Base-by-base conservation (phyloP, 768 basidiomycete genomes). In the Mycena sanguinolenta region DNA sequence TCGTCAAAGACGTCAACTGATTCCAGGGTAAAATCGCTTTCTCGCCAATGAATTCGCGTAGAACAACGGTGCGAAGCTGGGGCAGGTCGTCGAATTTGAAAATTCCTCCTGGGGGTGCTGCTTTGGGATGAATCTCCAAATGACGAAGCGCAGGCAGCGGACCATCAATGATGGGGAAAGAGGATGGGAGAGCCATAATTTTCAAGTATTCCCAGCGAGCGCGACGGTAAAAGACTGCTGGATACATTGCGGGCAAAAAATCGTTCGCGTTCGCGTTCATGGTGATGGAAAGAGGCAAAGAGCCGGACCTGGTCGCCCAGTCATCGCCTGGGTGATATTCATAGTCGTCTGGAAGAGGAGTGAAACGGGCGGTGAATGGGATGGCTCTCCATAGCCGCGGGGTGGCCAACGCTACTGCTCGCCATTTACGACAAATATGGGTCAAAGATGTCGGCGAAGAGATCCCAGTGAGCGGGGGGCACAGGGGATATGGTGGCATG, bases 311-410 rank as follows among this genome's bases (percentile, higher is more conserved):
- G 36, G 36, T 38, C 34, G 25, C 12, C 55, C 55, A 58, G 34
- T 19, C 17, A 1, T 36, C 6, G 21, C 6, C 12, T 38, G 16
- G 36, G 9, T 2, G 3, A 10, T 34, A 4, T 10, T 34, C 6
- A 5, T 4, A 10, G 32, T 34, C 32, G 32, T 34, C 10, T 34
- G 32, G 32, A 4, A 34, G 10, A 10, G 32, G 32, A 34, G 10
- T 34, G 4, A n/a, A n/a, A n/a, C n/a, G n/a, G n/a, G 4, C 32
- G 32, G 10, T 34, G 4, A 34, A 34, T 10, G 6, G 28, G 13
- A 58, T 38, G n/a, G 59, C 59, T 9, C 59, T 49, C 59, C 59
- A 60, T 19, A 60, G 59, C 42, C 4, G 21, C 10, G 59, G 59
- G 19, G 59, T 60, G 28, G 28, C 42, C 8, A 60, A 3, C 17